phyloP scores from a whole-genome alignment of 2,329 filamentous ascomycete species.

The Cytospora schulzeri region DNA sequence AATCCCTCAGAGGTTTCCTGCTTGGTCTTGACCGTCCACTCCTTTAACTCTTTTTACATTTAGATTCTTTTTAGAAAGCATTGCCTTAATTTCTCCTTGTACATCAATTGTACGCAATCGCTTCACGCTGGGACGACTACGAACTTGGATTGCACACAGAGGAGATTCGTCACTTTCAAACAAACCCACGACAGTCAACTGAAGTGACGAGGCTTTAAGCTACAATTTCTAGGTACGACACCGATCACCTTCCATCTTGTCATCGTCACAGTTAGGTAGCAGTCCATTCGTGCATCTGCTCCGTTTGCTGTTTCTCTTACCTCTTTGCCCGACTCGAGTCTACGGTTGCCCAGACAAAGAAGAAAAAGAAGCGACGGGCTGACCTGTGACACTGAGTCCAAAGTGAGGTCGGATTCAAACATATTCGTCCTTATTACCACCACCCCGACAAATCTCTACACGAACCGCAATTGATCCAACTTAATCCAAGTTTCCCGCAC shows the following conservation, averaged over 20 bases:
- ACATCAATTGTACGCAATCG: slow-evolving; percentile 24
- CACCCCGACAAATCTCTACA: slow-evolving; percentile 15
- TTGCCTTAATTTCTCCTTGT: slow-evolving; percentile 30
- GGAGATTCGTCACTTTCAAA: slow-evolving; percentile 10
- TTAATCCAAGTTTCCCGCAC: slow-evolving; percentile 13
- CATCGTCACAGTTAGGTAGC: neutral
- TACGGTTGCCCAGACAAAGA: slow-evolving; percentile 33
- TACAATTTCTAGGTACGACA: slow-evolving; percentile 13
- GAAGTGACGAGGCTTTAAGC: slow-evolving; percentile 13
- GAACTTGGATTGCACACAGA: slow-evolving; percentile 10
- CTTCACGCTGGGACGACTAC: slow-evolving; percentile 21
- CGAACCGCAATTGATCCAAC: slow-evolving; percentile 9
- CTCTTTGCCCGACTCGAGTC: slow-evolving; percentile 21
- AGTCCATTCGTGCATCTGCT: slow-evolving; percentile 8
- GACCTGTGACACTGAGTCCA: slow-evolving; percentile 16
- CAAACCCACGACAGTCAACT: slow-evolving; percentile 3
- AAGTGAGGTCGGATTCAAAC: slow-evolving; percentile 20
- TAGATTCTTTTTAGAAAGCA: slow-evolving; percentile 28
- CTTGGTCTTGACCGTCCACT: slow-evolving; percentile 64
- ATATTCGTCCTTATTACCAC: slow-evolving; percentile 25
- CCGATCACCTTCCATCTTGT: slow-evolving; percentile 3
- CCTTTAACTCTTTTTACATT: slow-evolving; percentile 44
- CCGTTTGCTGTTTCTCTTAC: slow-evolving; percentile 24
- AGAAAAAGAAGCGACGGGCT: slow-evolving; percentile 16
- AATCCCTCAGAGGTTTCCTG: slow-evolving; percentile 50